Conservation (phyloP, 169 alveolate species). For the Hepatocystis sp. region DNA sequence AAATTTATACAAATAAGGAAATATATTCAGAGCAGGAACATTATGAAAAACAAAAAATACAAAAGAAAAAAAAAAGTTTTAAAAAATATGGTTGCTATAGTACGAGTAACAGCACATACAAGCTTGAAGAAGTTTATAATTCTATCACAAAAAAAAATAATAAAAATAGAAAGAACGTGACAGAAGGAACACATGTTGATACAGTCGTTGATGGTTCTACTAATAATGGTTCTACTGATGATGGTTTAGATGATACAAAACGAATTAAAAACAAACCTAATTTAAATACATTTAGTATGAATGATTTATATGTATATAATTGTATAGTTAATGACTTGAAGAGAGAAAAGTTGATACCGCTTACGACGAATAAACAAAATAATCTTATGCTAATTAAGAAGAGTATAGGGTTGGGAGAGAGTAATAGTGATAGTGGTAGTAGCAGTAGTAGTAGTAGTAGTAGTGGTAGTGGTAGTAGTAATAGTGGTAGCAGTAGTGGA, state of each 20-base stretch:
- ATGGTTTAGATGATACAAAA: no score
- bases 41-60: neutral
- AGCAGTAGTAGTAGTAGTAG: neutral
- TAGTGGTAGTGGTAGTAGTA: neutral
- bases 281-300: constrained; percentile 36
- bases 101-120: neutral
- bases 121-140: neutral
- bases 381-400: constrained; percentile 14
- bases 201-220: neutral
- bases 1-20: neutral
- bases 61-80: no score
- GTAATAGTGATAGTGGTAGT: neutral
- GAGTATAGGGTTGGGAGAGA: constrained; percentile 24
- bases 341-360: constrained; percentile 42
- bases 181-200: no score
- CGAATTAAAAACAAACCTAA: no score
- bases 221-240: no score
- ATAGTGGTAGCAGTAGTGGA: neutral
- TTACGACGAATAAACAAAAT: constrained; percentile 18
- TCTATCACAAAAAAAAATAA: neutral
- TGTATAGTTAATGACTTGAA: constrained; percentile 53
- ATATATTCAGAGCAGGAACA: no score
- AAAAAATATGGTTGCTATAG: constrained; percentile 8
- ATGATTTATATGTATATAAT: constrained; percentile 30
- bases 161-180: neutral